Percentiles rank a stretch among this genome's conserved stretches.
Conservation (phyloP, 2,329 filamentous ascomycete species). For the Colletotrichum sp. region DNA sequence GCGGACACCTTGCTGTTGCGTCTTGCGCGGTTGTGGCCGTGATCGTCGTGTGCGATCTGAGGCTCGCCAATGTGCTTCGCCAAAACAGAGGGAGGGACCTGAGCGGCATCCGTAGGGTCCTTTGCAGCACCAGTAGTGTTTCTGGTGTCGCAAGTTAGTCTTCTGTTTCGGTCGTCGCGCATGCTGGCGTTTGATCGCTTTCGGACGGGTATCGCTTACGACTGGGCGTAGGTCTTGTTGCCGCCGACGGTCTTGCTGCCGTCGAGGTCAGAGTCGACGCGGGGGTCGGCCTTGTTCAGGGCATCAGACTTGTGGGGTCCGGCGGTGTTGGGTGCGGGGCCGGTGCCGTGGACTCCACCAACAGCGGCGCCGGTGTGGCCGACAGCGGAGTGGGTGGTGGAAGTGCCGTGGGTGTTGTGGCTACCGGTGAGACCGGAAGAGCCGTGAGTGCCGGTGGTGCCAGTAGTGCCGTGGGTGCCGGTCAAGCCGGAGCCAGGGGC, state of each 20-base stretch:
- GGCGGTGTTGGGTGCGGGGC: constrained; percentile 37
- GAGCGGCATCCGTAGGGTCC: constrained; percentile 60
- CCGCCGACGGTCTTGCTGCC: constrained; percentile 58
- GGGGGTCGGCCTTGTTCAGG: constrained; percentile 60
- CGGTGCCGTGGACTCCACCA: constrained; percentile 25
- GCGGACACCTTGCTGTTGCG: constrained; percentile 50
- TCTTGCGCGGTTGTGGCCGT: constrained; percentile 44
- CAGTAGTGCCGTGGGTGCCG: not conserved
- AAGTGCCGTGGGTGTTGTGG: constrained; percentile 43
- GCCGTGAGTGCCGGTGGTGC: constrained; percentile 16
- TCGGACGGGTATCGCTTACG: constrained; percentile 33
- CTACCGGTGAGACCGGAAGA: constrained; percentile 20
- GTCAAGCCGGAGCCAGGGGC: constrained; percentile 9
- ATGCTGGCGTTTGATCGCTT: not conserved
- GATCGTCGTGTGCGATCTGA: constrained; percentile 47
- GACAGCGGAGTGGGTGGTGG: constrained; percentile 36
- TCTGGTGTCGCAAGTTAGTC: constrained; percentile 16
- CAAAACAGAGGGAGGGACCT: constrained; percentile 61
- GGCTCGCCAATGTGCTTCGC: constrained; percentile 51
- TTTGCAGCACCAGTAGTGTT: constrained; percentile 25
- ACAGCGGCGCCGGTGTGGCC: constrained; percentile 33
- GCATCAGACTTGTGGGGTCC: constrained; percentile 55
- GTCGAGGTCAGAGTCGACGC: constrained; percentile 61
- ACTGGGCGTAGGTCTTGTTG: constrained; percentile 50
- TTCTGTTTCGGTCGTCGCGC: constrained; percentile 16